Evolutionary conservation across 106 monocot species (phyloP).

Genomic region (Cymbidium sinense): DNA sequence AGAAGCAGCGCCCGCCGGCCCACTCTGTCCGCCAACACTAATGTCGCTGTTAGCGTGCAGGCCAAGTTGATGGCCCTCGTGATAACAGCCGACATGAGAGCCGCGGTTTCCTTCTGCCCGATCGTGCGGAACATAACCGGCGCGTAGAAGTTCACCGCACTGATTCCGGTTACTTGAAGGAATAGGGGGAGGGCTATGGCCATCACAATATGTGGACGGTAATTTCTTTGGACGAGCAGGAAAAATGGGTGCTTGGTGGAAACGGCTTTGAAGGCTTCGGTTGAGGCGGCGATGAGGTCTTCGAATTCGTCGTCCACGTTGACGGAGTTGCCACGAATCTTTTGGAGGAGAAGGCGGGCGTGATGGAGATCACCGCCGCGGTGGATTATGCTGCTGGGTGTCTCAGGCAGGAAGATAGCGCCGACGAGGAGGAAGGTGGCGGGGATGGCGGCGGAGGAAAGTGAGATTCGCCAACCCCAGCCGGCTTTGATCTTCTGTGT

Average conservation of each 20-base stretch:
- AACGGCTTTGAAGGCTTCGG: conserved; percentile 7
- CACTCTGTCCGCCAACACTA: conserved; percentile 22
- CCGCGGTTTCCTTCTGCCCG: conserved; percentile 8
- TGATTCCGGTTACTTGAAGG: conserved; percentile 52
- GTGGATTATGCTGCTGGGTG: conserved; percentile 43
- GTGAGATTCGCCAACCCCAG: conserved; percentile 34
- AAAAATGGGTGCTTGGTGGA: conserved; percentile 5
- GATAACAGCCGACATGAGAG: conserved; percentile 14
- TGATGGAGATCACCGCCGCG: conserved; percentile 17
- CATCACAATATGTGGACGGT: conserved; percentile 51
- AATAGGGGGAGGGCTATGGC: conserved; percentile 31
- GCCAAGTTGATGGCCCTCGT: not conserved
- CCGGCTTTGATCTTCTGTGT: conserved; percentile 26
- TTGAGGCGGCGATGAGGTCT: conserved; percentile 8
- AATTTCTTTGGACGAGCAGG: not conserved
- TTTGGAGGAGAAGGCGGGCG: conserved; percentile 23
- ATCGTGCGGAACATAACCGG: conserved; percentile 16
- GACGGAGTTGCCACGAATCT: conserved; percentile 29
- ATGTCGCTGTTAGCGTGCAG: conserved; percentile 20
- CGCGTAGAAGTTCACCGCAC: conserved; percentile 58
- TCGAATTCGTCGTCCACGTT: conserved; percentile 36
- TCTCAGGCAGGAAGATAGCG: conserved; percentile 33
- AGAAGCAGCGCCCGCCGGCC: conserved; percentile 8
- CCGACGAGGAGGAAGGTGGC: conserved; percentile 18
- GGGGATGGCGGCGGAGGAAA: conserved; percentile 26